Evolutionary conservation across 208 protist species (phyloP).

Genomic region (Kentomonas sorsogonicus): DNA sequence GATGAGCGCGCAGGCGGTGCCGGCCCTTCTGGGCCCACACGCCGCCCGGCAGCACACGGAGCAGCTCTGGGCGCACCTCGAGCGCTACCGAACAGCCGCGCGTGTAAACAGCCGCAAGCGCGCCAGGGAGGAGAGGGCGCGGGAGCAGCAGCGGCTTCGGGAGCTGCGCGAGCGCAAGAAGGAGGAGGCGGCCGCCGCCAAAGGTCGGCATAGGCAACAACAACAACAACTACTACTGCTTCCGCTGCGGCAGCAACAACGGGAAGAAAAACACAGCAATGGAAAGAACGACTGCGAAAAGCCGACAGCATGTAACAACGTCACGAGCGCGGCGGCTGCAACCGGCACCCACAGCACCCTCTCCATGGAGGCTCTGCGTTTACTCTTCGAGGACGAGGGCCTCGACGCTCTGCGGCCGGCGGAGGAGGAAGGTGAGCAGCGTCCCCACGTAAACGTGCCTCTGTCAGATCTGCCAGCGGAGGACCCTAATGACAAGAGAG

Average conservation of each 20-base stretch:
- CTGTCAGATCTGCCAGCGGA: too few relatives aligned
- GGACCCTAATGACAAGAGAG: too few relatives aligned
- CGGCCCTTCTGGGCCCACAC: constrained; percentile 37
- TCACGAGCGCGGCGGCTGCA: too few relatives aligned
- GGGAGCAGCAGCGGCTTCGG: not conserved
- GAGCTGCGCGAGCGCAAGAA: too few relatives aligned
- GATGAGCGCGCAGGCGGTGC: constrained; percentile 28
- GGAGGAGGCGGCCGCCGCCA: not conserved
- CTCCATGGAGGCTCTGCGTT: too few relatives aligned
- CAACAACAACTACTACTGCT: not conserved
- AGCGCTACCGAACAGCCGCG: constrained; percentile 21
- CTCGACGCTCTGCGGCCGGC: too few relatives aligned
- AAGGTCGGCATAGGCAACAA: not conserved
- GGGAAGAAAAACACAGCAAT: not conserved
- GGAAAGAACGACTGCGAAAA: not conserved
- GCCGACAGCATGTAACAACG: too few relatives aligned
- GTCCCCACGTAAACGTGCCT: too few relatives aligned
- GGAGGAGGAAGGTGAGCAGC: too few relatives aligned
- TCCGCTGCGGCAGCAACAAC: too few relatives aligned
- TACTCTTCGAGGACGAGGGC: too few relatives aligned
- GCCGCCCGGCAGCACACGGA: constrained; percentile 55
- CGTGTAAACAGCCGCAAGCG: not conserved
- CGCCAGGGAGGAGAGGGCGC: not conserved
- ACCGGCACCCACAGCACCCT: too few relatives aligned
- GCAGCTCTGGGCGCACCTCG: constrained; percentile 56